Base-by-base conservation (phyloP, 2,329 filamentous ascomycete species). In the Paraphoma chrysanthemicola region DNA sequence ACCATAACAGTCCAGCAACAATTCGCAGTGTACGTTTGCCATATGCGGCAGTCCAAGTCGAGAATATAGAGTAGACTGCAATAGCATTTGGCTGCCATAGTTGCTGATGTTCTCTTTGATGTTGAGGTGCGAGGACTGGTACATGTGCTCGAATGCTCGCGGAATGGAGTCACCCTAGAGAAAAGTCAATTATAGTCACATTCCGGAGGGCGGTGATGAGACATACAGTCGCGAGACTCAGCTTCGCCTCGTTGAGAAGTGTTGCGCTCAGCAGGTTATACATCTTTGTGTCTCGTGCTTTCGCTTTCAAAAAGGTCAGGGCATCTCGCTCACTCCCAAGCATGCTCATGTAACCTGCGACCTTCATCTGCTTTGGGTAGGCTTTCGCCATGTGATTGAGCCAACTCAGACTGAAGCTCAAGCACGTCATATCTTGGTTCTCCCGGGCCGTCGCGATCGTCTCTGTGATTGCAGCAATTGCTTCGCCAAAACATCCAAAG, bases 401-500 rank as follows among this genome's bases (percentile, higher is more conserved):
- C 95, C 95, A 99, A 71, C 93, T 96, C 59, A 99, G 85, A 31
- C 93, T 91, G 77, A 96, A 98, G 75, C 97, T 98, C 54, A 99
- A 83, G 72, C 95, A 98, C 4, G 86, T 88, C 82, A 92, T 91
- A 71, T 99, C 95, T 63, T 93, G 89, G 65, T 96, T 96, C 76
- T 98, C 95, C 59, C 94, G 84, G 0, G 95, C 95, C n/a, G 93
- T 96, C 0, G 93, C 89, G 33, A 99, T 93, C 0, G 94, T 93
- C 75, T 98, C 95, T 43, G 96, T 88, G 88, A 99, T 97, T 11
- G 94, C 91, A 10, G 92, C 87, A n/a, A 98, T 85, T 6, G 94
- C 94, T 77, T 98, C 93, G 41, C 87, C 86, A 74, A 93, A 89
- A 72, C 92, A 97, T 45, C 93, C 93, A 80, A 98, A 98, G 74